Conservation (phyloP, 352 stramenopile species). For the Globisporangium solare region DNA sequence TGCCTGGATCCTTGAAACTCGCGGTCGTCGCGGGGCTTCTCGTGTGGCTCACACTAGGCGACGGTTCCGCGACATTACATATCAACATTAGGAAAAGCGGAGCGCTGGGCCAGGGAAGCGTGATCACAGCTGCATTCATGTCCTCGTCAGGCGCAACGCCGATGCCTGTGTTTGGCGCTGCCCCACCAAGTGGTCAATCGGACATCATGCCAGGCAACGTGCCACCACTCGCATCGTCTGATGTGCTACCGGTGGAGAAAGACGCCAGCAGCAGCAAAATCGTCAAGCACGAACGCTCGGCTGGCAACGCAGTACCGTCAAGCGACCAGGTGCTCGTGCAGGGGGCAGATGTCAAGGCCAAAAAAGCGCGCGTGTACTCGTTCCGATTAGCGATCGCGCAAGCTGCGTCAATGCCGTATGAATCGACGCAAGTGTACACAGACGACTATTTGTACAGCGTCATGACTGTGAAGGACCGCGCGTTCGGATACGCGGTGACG, state of each 20-base stretch:
- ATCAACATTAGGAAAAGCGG: constrained; percentile 30
- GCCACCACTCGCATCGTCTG: not conserved
- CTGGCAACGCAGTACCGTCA: no score
- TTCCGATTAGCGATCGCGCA: constrained; percentile 50
- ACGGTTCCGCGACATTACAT: constrained; percentile 34
- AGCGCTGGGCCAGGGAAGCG: constrained; percentile 8
- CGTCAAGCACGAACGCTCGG: not conserved
- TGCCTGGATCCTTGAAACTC: constrained; percentile 31
- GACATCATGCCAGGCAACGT: not conserved
- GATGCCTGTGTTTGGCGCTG: not conserved
- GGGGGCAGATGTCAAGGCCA: constrained; percentile 5
- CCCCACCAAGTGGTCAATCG: not conserved
- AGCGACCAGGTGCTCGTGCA: not conserved
- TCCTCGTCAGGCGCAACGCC: not conserved
- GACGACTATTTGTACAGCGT: constrained; percentile 63
- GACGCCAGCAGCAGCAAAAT: not conserved
- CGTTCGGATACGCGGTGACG: constrained; percentile 52
- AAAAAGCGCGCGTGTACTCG: constrained; percentile 35
- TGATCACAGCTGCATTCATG: constrained; percentile 20
- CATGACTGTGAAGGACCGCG: constrained; percentile 50
- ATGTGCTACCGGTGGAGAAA: not conserved
- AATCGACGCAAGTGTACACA: constrained; percentile 41
- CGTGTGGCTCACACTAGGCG: constrained; percentile 29
- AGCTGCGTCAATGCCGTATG: constrained; percentile 26
- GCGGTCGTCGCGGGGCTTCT: constrained; percentile 29